These are phyloP conservation scores for Lophiostoma macrostomum DNA, from an alignment of 495 filamentous ascomycete species.

Conservation along the genomic window DNA sequence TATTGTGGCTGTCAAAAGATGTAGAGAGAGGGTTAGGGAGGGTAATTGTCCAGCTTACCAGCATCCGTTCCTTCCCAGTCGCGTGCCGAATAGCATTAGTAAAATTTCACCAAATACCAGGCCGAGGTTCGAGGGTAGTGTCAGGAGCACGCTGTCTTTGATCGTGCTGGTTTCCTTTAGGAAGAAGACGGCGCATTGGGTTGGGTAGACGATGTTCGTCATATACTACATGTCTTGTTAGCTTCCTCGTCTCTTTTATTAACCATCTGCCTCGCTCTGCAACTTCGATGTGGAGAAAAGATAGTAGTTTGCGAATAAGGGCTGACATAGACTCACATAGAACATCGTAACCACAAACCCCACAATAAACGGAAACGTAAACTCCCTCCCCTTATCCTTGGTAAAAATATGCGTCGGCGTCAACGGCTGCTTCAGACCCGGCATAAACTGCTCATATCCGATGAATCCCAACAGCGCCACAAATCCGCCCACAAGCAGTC, in stretches of 20 bases:
- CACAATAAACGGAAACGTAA: constrained; percentile 35
- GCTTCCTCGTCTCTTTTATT: no score
- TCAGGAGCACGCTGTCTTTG: not conserved
- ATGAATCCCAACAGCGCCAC: constrained; percentile 23
- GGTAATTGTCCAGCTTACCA: no score
- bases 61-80: no score
- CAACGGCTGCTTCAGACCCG: constrained; percentile 32
- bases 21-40: no score
- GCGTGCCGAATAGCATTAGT: constrained; percentile 36
- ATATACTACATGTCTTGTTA: no score
- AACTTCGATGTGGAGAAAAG: no score
- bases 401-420: constrained; percentile 37
- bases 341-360: constrained; percentile 38
- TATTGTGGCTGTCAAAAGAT: no score
- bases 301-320: constrained; percentile 31
- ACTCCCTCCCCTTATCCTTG: constrained; percentile 28
- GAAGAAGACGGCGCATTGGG: constrained; percentile 30
- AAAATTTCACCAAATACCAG: constrained; percentile 38
- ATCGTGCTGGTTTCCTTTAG: constrained; percentile 12
- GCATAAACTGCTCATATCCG: constrained; percentile 29
- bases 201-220: constrained; percentile 33
- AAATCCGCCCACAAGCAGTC: constrained; percentile 30
- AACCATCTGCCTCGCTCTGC: no score
- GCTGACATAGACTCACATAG: constrained; percentile 30
- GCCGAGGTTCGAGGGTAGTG: constrained; percentile 6